Percentiles rank a stretch among this genome's conserved stretches.
Evolutionary conservation across 2,329 filamentous ascomycete genomes (phyloP).

Genomic region (Amylocarpus encephaloides): DNA sequence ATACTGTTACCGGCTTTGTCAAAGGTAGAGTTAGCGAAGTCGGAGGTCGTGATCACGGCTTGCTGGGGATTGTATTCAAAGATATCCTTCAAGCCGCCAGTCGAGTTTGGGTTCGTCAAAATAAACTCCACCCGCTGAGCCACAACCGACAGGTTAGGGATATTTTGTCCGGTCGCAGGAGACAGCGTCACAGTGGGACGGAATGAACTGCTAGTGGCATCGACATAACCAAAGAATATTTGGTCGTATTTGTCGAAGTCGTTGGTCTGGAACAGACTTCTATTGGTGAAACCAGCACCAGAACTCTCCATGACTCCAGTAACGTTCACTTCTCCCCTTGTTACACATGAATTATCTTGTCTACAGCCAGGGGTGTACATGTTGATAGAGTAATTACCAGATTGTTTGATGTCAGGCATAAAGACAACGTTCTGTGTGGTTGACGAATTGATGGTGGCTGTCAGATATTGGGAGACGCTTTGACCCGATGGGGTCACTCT

Average conservation of each 20-base stretch:
- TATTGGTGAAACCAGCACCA: conserved; percentile 42
- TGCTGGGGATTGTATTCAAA: conserved; percentile 77
- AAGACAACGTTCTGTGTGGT: conserved; percentile 68
- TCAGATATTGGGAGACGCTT: conserved; percentile 72
- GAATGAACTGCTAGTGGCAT: conserved; percentile 67
- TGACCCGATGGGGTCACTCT: conserved; percentile 56
- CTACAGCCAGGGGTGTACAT: conserved; percentile 89
- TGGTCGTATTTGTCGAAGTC: conserved; percentile 95
- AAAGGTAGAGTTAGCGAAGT: conserved; percentile 67
- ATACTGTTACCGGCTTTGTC: conserved; percentile 70
- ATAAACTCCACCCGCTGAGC: conserved; percentile 81
- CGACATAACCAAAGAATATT: conserved; percentile 79
- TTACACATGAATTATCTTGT: conserved; percentile 68
- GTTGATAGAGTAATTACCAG: conserved; percentile 86
- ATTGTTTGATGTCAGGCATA: conserved; percentile 75
- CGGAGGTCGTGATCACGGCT: conserved; percentile 48
- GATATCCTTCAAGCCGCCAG: conserved; percentile 78
- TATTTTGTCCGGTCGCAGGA: conserved; percentile 57
- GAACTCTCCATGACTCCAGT: conserved; percentile 61
- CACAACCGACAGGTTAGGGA: conserved; percentile 68
- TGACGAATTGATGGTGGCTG: conserved; percentile 54
- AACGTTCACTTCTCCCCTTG: conserved; percentile 75
- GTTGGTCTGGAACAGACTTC: conserved; percentile 80
- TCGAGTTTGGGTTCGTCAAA: conserved; percentile 55
- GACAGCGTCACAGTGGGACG: conserved; percentile 73